Evolutionary conservation across 148 eudicot species (phyloP).

Genomic region (Diospyros lotus): DNA sequence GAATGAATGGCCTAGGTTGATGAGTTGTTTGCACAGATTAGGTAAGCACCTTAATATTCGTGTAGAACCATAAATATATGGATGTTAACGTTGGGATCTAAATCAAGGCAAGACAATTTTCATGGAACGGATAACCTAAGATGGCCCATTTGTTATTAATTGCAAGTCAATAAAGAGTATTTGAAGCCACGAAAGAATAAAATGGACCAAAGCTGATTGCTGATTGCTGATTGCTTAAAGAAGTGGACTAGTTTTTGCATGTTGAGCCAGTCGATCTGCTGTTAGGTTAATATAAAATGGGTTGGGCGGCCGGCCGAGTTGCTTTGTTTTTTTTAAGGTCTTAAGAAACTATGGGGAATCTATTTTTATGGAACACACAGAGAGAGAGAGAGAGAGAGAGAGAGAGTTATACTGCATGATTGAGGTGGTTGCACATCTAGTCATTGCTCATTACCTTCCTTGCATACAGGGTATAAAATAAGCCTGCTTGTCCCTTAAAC

Average conservation of each 20-base stretch:
- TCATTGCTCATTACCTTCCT: constrained; percentile 14
- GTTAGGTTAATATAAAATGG: too few relatives aligned
- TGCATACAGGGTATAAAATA: background rate
- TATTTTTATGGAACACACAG: too few relatives aligned
- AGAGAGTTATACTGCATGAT: background rate
- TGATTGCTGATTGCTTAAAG: too few relatives aligned
- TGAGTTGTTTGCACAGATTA: constrained; percentile 12
- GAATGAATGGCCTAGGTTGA: constrained; percentile 12
- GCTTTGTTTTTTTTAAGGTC: too few relatives aligned
- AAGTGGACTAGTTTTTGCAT: too few relatives aligned
- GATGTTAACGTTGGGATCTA: background rate
- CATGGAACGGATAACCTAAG: constrained; percentile 29
- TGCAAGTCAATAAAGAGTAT: too few relatives aligned
- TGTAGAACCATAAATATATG: background rate
- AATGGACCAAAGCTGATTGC: too few relatives aligned
- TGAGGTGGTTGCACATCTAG: constrained; percentile 20
- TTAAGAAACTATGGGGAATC: too few relatives aligned
- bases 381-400: background rate
- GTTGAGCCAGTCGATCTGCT: too few relatives aligned
- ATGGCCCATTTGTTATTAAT: background rate
- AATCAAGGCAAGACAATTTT: background rate
- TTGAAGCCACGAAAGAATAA: too few relatives aligned
- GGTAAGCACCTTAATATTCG: constrained; percentile 16
- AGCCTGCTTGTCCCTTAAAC: background rate
- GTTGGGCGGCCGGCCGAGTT: too few relatives aligned